Percentiles rank a stretch among this genome's conserved stretches.
phyloP scores from a whole-genome alignment of 2,329 filamentous ascomycete genomes.

The Pezicula rhizophila region DNA sequence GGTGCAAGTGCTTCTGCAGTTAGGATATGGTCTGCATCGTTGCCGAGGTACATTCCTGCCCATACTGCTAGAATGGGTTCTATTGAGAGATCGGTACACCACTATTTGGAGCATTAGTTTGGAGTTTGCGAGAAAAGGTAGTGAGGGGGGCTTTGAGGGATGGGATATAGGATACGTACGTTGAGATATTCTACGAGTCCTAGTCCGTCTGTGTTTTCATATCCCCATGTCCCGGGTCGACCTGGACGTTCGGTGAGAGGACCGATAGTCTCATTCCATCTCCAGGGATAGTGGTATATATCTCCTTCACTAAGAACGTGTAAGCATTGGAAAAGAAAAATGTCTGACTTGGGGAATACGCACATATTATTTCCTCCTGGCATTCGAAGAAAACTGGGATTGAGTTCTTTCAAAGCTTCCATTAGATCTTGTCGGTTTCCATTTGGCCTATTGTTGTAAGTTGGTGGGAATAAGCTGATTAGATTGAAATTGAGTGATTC shows the following conservation, averaged over 20 bases:
- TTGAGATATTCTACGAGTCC: constrained; percentile 44
- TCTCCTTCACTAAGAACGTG: constrained; percentile 21
- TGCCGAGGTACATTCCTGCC: constrained; percentile 36
- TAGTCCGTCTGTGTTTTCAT: constrained; percentile 38
- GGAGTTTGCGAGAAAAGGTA: neutral
- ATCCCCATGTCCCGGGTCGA: constrained; percentile 37
- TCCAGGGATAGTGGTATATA: constrained; percentile 17
- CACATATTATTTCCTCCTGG: constrained; percentile 58
- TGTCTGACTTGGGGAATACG: constrained; percentile 18
- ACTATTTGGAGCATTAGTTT: constrained; percentile 12
- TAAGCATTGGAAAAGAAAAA: constrained; percentile 13
- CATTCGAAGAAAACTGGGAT: constrained; percentile 55
- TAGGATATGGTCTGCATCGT: constrained; percentile 27
- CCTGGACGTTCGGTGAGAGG: constrained; percentile 27
- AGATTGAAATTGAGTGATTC: constrained; percentile 47
- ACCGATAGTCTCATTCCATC: constrained; percentile 35
- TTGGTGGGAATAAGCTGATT: constrained; percentile 54
- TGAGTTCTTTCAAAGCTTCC: constrained; percentile 43
- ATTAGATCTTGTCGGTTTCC: constrained; percentile 51
- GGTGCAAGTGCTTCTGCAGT: constrained; percentile 36
- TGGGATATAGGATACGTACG: constrained; percentile 1
- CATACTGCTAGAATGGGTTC: constrained; percentile 41
- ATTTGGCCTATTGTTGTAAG: constrained; percentile 50
- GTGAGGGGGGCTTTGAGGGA: neutral
- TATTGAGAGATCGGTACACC: constrained; percentile 41